Percentiles rank a stretch among this genome's conserved stretches.
phyloP scores from a whole-genome alignment of 208 protist genomes.

The Leishmania martiniquensis region DNA sequence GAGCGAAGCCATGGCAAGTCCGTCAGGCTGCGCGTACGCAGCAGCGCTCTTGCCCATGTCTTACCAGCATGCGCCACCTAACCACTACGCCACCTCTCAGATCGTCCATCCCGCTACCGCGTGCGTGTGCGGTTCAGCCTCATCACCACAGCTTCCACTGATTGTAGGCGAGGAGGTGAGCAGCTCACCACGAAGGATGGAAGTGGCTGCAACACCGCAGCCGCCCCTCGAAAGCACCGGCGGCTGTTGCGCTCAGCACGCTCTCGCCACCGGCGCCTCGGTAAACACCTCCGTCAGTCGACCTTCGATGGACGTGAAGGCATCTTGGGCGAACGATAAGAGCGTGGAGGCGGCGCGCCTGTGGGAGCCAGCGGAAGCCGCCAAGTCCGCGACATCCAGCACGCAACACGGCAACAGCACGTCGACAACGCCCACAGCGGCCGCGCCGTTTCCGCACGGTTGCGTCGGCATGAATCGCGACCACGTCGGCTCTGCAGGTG shows the following conservation, averaged over 20 bases:
- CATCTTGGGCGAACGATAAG: not conserved
- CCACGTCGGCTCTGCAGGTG: not conserved
- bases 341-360: not conserved
- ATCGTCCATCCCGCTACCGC: not conserved
- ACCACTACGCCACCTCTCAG: not conserved
- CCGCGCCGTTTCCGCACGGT: not conserved
- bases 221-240: not conserved
- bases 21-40: slow-evolving; percentile 2
- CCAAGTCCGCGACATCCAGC: not conserved
- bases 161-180: not conserved
- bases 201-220: not conserved
- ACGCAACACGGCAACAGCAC: not conserved
- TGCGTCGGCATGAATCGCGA: not conserved
- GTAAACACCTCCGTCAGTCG: not conserved
- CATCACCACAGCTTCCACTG: not conserved
- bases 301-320: not conserved
- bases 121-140: not conserved
- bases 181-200: not conserved
- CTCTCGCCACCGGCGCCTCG: not conserved
- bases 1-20: not conserved
- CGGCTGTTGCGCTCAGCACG: not conserved
- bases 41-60: not conserved
- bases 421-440: not conserved
- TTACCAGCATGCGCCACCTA: not conserved
- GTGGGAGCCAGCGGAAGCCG: not conserved